Evolutionary conservation across 768 basidiomycete genomes (phyloP), one percentile per base, ranked within the genome.

Genomic region (Collybiopsis confluens): DNA sequence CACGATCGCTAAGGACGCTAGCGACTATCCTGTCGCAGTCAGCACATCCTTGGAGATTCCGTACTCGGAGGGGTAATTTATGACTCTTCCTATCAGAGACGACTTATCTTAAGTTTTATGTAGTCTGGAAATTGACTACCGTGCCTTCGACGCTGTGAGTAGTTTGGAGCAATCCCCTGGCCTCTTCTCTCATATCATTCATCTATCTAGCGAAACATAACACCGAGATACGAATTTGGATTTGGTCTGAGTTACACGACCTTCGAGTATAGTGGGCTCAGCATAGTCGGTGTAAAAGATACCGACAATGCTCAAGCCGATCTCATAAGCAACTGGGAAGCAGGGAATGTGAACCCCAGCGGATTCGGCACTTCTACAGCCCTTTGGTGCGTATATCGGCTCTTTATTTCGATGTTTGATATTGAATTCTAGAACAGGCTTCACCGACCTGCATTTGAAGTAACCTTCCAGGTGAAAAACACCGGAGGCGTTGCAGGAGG

Each of bases 181-280:
- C 3, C 8, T 64, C 35, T 28, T 30, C 20, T 45, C 50, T 59
- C 21, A 42, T 8, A 28, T 27, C 66, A n/a, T n/a, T n/a, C n/a
- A n/a, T n/a, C 28, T 68, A 27, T n/a, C 52, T 30, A 86, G 80
- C 71, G 80, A 66, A 79, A 85, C 56, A 90, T 92, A 58, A 76
- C 75, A 1, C 91, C 91, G 3, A 87, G 88, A 42, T 92, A 82
- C 62, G 89, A 91, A 63, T 98, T 98, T 65, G 94, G 94, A 3
- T 95, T 85, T 65, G 94, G 94, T 0, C 65, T 95, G 63, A 88
- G 85, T 52, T 98, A 97, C 72, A 88, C 94, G 36, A 78, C 69
- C 2, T 98, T 95, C 67, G 67, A 77, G 33, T 94, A 92, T 65
- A 81, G 76, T 42, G 70, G 77, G 28, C 70, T 94, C 8, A 58